Evolutionary conservation across 768 basidiomycete genomes (phyloP).

Genomic region (Termitomyces sp.): DNA sequence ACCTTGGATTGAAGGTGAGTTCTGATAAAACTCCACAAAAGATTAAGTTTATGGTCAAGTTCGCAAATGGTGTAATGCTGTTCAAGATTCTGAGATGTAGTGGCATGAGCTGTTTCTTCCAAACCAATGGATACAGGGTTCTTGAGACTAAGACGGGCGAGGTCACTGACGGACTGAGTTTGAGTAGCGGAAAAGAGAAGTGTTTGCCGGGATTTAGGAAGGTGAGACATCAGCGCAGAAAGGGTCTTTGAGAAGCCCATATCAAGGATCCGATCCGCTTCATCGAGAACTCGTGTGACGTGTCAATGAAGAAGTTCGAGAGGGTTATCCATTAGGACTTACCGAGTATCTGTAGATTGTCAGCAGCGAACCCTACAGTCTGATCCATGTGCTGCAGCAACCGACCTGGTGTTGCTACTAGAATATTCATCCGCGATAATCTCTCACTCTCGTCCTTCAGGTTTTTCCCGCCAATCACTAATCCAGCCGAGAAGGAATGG

Average conservation of each 20-base stretch:
- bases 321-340: conserved; percentile 25
- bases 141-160: conserved; percentile 86
- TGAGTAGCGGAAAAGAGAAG: conserved; percentile 97
- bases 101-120: conserved; percentile 43
- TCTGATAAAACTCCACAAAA: conserved; percentile 94
- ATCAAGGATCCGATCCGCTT: conserved; percentile 95
- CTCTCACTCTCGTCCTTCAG: conserved; percentile 90
- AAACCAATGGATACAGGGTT: conserved; percentile 76
- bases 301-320: conserved; percentile 3
- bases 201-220: conserved; percentile 90
- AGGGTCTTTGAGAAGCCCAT: conserved; percentile 93
- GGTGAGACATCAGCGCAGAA: conserved; percentile 86
- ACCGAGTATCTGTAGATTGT: conserved; percentile 91
- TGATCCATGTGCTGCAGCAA: conserved; percentile 98
- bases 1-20: conserved; percentile 88
- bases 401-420: conserved; percentile 96
- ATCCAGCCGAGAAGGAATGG: conserved; percentile 89
- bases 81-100: conserved; percentile 76
- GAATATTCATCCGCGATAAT: conserved; percentile 91
- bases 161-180: conserved; percentile 81
- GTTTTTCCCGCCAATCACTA: conserved; percentile 96
- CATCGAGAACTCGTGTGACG: conserved; percentile 73
- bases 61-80: conserved; percentile 85
- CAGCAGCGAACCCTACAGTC: conserved; percentile 90
- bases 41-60: conserved; percentile 85